Percentiles rank a stretch among this genome's conserved stretches.
phyloP scores from a whole-genome alignment of 805 yeast species.

The Priceomyces castillae region DNA sequence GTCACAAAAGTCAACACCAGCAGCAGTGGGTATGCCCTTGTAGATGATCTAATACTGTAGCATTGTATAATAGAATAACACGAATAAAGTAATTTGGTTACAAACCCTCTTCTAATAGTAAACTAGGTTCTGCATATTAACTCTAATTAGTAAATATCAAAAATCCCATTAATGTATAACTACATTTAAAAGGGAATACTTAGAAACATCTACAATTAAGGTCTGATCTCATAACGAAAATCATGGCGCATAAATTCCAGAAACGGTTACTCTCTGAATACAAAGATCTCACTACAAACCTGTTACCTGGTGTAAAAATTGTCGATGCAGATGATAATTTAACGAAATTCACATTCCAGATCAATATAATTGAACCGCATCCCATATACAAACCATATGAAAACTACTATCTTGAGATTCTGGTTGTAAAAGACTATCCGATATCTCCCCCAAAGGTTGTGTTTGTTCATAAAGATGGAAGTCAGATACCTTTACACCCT shows the following conservation, averaged over 20 bases:
- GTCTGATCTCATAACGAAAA: not conserved
- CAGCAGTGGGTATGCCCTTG: constrained; percentile 6
- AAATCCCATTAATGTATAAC: no score
- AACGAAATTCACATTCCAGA: constrained; percentile 20
- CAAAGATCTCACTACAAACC: constrained; percentile 11
- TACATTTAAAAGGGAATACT: no score
- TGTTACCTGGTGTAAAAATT: constrained; percentile 24
- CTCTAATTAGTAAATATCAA: no score
- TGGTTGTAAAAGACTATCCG: constrained; percentile 49
- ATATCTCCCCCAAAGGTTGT: constrained; percentile 57
- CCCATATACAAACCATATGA: constrained; percentile 16
- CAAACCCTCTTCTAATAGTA: no score
- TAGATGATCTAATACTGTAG: not conserved
- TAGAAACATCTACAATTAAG: no score
- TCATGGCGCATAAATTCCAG: constrained; percentile 25
- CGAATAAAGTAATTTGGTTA: no score
- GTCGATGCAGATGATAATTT: constrained; percentile 17
- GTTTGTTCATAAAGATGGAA: constrained; percentile 33
- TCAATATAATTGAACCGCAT: constrained; percentile 13
- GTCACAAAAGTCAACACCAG: not conserved
- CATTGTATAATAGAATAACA: not conserved
- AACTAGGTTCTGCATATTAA: no score
- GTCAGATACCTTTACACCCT: constrained; percentile 62
- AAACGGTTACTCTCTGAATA: constrained; percentile 30
- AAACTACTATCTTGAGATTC: constrained; percentile 42